Evolutionary conservation across 2,329 filamentous ascomycete species (phyloP).

Genomic region (Scopulariopsis brevicaulis): DNA sequence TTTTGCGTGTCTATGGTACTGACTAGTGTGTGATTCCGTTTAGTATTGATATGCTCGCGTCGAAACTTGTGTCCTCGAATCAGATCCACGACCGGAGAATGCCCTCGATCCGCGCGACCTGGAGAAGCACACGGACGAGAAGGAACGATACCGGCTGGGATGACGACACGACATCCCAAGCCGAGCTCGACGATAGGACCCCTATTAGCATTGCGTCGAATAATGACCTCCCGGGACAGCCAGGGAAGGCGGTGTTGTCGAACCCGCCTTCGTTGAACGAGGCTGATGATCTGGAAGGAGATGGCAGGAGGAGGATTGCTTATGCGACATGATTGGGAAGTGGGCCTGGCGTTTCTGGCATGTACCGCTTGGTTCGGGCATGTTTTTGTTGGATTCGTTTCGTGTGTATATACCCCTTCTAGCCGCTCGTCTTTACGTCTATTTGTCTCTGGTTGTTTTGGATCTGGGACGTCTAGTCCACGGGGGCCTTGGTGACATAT

Average conservation of each 20-base stretch:
- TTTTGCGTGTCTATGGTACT: background rate
- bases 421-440: too few species aligned
- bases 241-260: background rate
- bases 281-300: background rate
- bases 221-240: background rate
- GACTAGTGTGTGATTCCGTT: background rate
- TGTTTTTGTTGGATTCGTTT: background rate
- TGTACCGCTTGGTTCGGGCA: background rate
- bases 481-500: too few species aligned
- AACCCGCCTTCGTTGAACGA: background rate
- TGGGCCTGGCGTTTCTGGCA: background rate
- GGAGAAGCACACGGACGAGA: background rate
- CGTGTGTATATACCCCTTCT: too few species aligned
- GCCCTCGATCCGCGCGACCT: background rate
- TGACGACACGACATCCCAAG: background rate
- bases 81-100: background rate
- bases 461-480: too few species aligned
- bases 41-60: conserved; percentile 21
- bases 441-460: too few species aligned
- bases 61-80: conserved; percentile 14
- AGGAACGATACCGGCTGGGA: background rate
- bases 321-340: background rate
- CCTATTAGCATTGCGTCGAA: background rate
- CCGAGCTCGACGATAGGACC: background rate
- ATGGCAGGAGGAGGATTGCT: background rate